Evolutionary conservation across 108 stramenopile species (phyloP), one percentile per base, ranked within the genome.

Genomic region (Skeletonema marinoi): DNA sequence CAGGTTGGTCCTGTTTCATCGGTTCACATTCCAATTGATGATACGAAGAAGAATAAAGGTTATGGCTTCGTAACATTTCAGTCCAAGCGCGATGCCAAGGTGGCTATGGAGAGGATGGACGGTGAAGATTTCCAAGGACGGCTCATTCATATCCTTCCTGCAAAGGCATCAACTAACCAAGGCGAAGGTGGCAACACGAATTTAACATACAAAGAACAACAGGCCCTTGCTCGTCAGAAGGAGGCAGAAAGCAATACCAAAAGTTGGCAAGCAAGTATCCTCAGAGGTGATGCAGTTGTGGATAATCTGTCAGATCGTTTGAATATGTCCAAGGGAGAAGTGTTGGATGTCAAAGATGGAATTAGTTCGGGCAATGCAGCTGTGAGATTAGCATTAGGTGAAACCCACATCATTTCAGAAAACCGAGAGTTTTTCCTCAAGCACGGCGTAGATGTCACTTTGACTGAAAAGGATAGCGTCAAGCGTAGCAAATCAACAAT

Each of bases 261-360:
- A 39, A 96, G 93, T 17, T 98, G 98, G 98, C 97, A 96, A 32
- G 93, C 98, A 1, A 95, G 96, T 78, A 96, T 94, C 60, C 89
- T 98, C 14, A 95, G 98, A 14, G 89, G 93, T 2, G 99, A 99
- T 83, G 96, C 98, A 2, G 98, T 98, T 3, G 95, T 98, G 35
- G 97, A 98, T 59, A 95, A 93, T 54, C 65, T 98, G 56, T 96
- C 97, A 8, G 91, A 91, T 44, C 85, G 95, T 9, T 75, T 98
- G 63, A 97, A 97, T 32, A 66, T 97, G 14, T 73, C 82, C 39
- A 96, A 95, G 81, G 96, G 93, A 41, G 97, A 97, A 31, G 79
- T 99, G n/a, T 77, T 98, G 41, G 90, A 94, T 65, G 89, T 92
- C 8, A 96, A 95, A 71, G 96, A 96, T 85, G 95, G 90, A 7